Conservation (phyloP, 192 early-diverging fungal genomes). For the Backusella tuberculispora region DNA sequence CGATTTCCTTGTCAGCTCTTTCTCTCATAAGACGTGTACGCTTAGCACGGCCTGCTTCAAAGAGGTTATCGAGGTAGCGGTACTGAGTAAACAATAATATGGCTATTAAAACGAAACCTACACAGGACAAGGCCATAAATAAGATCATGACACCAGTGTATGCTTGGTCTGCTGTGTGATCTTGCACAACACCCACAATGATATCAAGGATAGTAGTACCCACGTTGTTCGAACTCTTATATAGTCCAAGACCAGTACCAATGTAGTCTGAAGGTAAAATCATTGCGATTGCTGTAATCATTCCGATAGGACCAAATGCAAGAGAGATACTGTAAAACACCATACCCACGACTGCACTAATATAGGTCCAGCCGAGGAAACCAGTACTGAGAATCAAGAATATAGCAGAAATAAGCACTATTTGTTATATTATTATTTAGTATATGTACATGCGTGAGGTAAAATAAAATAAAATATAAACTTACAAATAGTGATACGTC, state of each 20-base stretch:
- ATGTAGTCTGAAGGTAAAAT: constrained; percentile 59
- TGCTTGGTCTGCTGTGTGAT: constrained; percentile 40
- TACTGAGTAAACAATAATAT: constrained; percentile 25
- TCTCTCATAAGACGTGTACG: constrained; percentile 32
- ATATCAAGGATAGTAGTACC: constrained; percentile 64
- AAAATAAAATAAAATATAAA: not conserved
- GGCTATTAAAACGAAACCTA: constrained; percentile 35
- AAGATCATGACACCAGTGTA: constrained; percentile 42
- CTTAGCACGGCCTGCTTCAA: constrained; percentile 29
- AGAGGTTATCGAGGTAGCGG: constrained; percentile 17
- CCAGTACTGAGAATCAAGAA: constrained; percentile 36
- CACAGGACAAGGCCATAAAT: constrained; percentile 24
- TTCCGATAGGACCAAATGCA: constrained; percentile 61
- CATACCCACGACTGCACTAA: constrained; percentile 57
- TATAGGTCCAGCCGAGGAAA: constrained; percentile 61
- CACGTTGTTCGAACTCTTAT: constrained; percentile 66
- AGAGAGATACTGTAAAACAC: constrained; percentile 61
- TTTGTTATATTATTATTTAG: not conserved
- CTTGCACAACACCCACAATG: constrained; percentile 63
- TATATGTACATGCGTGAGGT: not conserved
- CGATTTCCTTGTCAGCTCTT: constrained; percentile 27
- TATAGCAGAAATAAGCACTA: constrained; percentile 38
- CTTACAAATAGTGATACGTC: constrained; percentile 50
- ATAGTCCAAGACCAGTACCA: constrained; percentile 64
- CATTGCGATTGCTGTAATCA: constrained; percentile 64